phyloP scores from a whole-genome alignment of 768 basidiomycete genomes.

The Ramaria sp. region DNA sequence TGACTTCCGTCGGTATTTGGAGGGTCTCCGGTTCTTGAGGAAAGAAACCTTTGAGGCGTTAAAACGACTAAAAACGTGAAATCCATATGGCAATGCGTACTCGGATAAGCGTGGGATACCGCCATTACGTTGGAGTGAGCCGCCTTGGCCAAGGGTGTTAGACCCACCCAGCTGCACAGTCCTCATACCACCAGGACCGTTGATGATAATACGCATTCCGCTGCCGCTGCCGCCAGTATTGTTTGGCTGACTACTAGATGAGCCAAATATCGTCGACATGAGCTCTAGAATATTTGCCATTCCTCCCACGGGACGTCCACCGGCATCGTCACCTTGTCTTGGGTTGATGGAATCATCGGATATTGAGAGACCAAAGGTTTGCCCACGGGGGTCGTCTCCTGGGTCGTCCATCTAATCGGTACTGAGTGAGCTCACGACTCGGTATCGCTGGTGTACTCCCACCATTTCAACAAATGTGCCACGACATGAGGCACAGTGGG shows the following conservation, averaged over 20 bases:
- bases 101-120: conserved; percentile 1
- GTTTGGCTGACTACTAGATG: not conserved
- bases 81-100: not conserved
- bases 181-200: conserved; percentile 1
- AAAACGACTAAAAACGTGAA: not conserved
- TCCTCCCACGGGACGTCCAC: not conserved
- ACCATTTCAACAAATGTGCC: conserved; percentile 80
- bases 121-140: not conserved
- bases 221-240: not conserved
- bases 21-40: not conserved
- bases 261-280: not conserved
- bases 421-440: not conserved
- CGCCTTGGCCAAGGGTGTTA: not conserved
- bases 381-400: conserved; percentile 56
- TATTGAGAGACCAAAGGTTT: conserved; percentile 14
- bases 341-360: not conserved
- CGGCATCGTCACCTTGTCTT: not conserved
- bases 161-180: conserved; percentile 4
- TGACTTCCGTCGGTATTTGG: not conserved
- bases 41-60: not conserved
- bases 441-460: conserved; percentile 8
- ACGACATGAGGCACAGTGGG: conserved; percentile 73
- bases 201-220: conserved; percentile 8
- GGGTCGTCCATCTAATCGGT: conserved; percentile 57
- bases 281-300: not conserved